These are phyloP conservation scores for Penicillium sp. DNA, from an alignment of 2,329 filamentous ascomycete species.

Conservation along the genomic window DNA sequence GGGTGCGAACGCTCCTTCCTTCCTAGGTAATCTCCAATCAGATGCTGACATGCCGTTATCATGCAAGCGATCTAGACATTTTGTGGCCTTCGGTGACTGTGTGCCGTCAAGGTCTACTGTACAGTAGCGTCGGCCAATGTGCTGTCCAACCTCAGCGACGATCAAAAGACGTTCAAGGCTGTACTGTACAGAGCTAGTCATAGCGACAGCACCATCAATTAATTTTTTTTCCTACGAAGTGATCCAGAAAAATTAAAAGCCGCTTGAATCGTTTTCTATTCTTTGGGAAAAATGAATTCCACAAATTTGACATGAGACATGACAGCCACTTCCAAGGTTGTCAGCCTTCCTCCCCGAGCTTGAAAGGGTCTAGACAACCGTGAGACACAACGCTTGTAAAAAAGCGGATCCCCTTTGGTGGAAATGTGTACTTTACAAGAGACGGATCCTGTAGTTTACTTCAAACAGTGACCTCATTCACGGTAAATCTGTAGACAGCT, in stretches of 20 bases:
- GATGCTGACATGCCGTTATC: neutral
- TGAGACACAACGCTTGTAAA: neutral
- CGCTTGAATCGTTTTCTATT: neutral
- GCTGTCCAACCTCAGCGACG: neutral
- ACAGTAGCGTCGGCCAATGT: neutral
- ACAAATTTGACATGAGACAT: neutral
- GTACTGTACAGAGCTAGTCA: neutral
- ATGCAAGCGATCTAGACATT: neutral
- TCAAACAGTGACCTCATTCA: neutral
- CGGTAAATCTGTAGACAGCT: neutral
- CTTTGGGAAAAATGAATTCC: neutral
- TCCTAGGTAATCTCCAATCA: conserved; percentile 2
- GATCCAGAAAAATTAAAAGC: neutral
- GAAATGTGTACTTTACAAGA: neutral
- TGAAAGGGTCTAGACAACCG: neutral
- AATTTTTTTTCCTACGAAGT: neutral
- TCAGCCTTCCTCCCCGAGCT: neutral
- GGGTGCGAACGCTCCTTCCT: conserved; percentile 12
- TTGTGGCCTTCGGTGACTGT: conserved; percentile 4
- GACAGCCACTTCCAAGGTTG: neutral
- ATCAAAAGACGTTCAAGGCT: neutral
- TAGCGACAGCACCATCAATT: neutral
- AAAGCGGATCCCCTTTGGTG: neutral
- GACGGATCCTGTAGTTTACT: neutral
- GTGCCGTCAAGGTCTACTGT: neutral